phyloP scores from a whole-genome alignment of 345 rosid genomes.

The Gossypium stocksii region DNA sequence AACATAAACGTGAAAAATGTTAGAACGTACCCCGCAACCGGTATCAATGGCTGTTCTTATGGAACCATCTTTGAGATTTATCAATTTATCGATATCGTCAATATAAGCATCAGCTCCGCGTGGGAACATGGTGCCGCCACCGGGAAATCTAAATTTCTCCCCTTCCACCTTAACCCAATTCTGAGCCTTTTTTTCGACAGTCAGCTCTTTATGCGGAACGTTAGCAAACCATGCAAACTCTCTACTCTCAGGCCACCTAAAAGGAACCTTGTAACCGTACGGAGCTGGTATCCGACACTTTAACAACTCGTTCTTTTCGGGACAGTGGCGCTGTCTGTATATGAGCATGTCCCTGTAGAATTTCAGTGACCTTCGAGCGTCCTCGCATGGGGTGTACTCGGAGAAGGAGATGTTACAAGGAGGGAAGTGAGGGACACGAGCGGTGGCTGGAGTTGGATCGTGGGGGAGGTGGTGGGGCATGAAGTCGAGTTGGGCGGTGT shows the following conservation, averaged over 20 bases:
- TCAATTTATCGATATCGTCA: conserved; percentile 67
- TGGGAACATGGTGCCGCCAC: conserved; percentile 97
- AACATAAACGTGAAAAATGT: not conserved
- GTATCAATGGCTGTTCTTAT: conserved; percentile 91
- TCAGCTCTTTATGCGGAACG: conserved; percentile 83
- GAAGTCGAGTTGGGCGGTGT: conserved; percentile 39
- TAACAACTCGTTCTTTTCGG: conserved; percentile 41
- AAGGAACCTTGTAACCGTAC: conserved; percentile 65
- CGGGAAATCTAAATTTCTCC: conserved; percentile 73
- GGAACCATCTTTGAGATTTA: conserved; percentile 72
- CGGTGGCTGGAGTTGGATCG: conserved; percentile 36
- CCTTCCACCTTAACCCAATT: conserved; percentile 77
- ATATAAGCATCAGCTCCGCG: conserved; percentile 82
- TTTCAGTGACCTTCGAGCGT: conserved; percentile 40
- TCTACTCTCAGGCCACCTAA: conserved; percentile 86
- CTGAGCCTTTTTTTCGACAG: conserved; percentile 83
- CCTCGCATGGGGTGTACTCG: conserved; percentile 86
- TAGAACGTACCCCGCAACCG: conserved; percentile 80
- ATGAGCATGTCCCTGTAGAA: conserved; percentile 51
- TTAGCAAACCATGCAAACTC: conserved; percentile 80
- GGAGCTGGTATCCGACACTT: conserved; percentile 80
- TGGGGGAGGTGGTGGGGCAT: conserved; percentile 47
- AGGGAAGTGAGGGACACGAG: conserved; percentile 44
- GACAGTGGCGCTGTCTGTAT: conserved; percentile 84
- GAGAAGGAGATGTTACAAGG: conserved; percentile 44